phyloP scores from a whole-genome alignment of 768 basidiomycete genomes.

The Pholiota conissans region DNA sequence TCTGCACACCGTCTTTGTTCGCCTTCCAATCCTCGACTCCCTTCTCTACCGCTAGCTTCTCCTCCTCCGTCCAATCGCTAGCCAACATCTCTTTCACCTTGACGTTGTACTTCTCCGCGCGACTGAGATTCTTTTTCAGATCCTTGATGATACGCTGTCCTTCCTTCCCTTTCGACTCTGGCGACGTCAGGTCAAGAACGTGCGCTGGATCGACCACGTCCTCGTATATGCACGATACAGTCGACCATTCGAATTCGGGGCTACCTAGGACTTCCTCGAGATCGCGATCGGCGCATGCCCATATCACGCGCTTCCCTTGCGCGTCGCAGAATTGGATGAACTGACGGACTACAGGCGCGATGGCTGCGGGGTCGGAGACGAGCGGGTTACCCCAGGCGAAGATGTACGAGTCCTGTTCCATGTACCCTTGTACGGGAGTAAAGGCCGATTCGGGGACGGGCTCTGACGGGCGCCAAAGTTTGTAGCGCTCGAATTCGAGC shows the following conservation, averaged over 20 bases:
- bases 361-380: slow-evolving; percentile 5
- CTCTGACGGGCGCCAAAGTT: slow-evolving; percentile 42
- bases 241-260: slow-evolving; percentile 2
- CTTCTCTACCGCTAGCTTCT: slow-evolving; percentile 47
- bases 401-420: slow-evolving; percentile 28
- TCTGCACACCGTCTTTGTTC: slow-evolving; percentile 54
- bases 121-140: slow-evolving; percentile 59
- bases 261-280: slow-evolving; percentile 6
- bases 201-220: slow-evolving; percentile 54
- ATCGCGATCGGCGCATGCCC: slow-evolving; percentile 7
- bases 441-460: slow-evolving; percentile 39
- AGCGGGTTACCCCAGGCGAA: slow-evolving; percentile 13
- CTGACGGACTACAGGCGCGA: slow-evolving; percentile 1
- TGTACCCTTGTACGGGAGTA: slow-evolving; percentile 58
- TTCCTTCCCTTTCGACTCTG: slow-evolving; percentile 34
- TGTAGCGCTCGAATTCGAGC: slow-evolving; percentile 60
- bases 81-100: slow-evolving; percentile 42
- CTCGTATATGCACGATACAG: slow-evolving; percentile 45
- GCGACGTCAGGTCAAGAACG: slow-evolving; percentile 38
- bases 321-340: slow-evolving; percentile 6
- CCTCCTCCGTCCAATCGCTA: slow-evolving; percentile 41
- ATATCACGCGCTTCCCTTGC: background rate
- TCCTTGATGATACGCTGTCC: slow-evolving; percentile 49
- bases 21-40: slow-evolving; percentile 59
- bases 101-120: slow-evolving; percentile 57